Percentiles rank a stretch among this genome's conserved stretches.
Conservation (phyloP, 805 yeast genomes). For the Nakazawaea laoshanensis region DNA sequence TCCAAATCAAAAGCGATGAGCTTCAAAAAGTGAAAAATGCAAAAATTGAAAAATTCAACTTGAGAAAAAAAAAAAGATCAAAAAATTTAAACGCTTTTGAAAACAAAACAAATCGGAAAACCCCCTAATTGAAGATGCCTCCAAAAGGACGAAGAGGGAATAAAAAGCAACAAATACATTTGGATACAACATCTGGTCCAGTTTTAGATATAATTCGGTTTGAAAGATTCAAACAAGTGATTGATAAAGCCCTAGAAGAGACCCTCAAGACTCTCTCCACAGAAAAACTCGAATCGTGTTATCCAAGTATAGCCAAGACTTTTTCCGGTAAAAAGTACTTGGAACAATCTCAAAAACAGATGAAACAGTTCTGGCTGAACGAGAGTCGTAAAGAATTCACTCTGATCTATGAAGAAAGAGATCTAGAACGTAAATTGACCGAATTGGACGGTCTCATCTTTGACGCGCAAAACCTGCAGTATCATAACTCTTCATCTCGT, state of each 20-base stretch:
- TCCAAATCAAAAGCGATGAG: slow-evolving; percentile 1
- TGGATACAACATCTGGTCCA: neutral
- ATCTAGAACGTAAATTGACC: slow-evolving; percentile 32
- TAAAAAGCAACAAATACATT: neutral
- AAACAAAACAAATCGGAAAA: too few relatives aligned
- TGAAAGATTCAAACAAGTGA: slow-evolving; percentile 23
- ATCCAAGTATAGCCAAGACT: slow-evolving; percentile 29
- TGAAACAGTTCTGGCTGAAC: slow-evolving; percentile 33
- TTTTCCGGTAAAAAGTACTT: slow-evolving; percentile 30
- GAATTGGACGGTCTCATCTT: slow-evolving; percentile 39
- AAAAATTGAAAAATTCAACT: neutral
- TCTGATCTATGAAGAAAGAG: slow-evolving; percentile 35
- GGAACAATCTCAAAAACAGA: slow-evolving; percentile 35
- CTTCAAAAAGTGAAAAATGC: too few relatives aligned
- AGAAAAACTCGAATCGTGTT: slow-evolving; percentile 36
- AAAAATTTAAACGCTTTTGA: too few relatives aligned
- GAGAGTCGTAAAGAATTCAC: slow-evolving; percentile 37
- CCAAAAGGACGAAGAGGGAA: neutral
- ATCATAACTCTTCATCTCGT: slow-evolving; percentile 11
- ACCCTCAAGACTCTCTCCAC: slow-evolving; percentile 34
- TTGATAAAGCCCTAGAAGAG: slow-evolving; percentile 27
- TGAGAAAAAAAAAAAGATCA: too few relatives aligned
- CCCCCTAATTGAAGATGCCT: slow-evolving; percentile 3
- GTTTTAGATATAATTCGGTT: slow-evolving; percentile 18
- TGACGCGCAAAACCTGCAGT: slow-evolving; percentile 20